Base-by-base conservation (phyloP, 139 green algal species). In the Chlorella sp. region DNA sequence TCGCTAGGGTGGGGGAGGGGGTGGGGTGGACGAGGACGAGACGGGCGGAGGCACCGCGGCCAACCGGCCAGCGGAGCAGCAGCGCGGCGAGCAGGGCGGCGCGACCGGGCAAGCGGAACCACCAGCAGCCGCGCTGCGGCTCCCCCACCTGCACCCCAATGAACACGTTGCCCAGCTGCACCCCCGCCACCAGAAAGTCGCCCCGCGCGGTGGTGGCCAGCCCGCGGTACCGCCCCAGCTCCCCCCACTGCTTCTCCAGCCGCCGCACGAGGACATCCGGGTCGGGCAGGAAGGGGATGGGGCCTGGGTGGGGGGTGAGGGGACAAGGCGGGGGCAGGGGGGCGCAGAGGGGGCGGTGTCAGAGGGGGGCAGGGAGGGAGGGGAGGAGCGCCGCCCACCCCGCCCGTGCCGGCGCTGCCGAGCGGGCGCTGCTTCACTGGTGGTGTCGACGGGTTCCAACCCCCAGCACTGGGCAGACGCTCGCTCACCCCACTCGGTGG, bases 131-230 rank as follows among this genome's bases (percentile, higher is more conserved):
- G n/a, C n/a, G n/a, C n/a, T n/a, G n/a, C n/a, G n/a, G n/a, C n/a
- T n/a, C 4, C 2, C 62, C 38, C 42, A 71, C 64, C 77, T 94
- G 90, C 65, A 99, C 93, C 2, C 94, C 96, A 19, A 99, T 90
- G 71, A 87, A 98, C 33, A 99, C 89, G 48, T 98, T 97, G 59
- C 96, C 96, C 14, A 97, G 70, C 83, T 93, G 84, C 12, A 99
- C n/a, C 4, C 92, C 92, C 0, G 77, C 74, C 2, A 95, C 77
- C 67, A 93, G 65, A 23, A 59, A 53, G n/a, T 64, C 67, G 17
- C 88, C 89, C 62, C 60, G 43, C 2, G 87, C 77, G 29, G 80
- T 74, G 25, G 81, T 91, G 64, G 58, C 41, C 43, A 96, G 83
- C 64, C 90, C 85, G 35, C 75, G 77, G 82, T 97, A 97, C 5